Evolutionary conservation across 257 asterid genomes (phyloP).

Genomic region (Ligustrum vulgare): DNA sequence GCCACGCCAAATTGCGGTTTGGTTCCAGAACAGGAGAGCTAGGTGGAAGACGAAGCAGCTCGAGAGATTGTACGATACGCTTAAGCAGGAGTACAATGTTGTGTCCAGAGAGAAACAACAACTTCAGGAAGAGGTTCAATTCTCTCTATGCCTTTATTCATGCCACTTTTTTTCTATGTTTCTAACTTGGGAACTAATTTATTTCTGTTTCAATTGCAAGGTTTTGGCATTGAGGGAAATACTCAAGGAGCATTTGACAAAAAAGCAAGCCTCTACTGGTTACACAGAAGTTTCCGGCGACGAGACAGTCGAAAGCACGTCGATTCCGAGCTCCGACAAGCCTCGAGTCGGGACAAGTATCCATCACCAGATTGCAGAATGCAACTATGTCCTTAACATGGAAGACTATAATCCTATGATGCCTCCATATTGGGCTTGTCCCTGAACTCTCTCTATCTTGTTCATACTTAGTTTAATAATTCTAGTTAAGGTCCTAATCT

Average conservation of each 20-base stretch:
- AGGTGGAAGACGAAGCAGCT: conserved; percentile 97
- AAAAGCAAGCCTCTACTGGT: conserved; percentile 64
- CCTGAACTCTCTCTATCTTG: conserved; percentile 13
- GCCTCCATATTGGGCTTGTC: conserved; percentile 64
- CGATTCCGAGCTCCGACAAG: conserved; percentile 58
- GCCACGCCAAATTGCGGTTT: conserved; percentile 92
- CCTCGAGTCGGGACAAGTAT: conserved; percentile 11
- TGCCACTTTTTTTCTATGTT: neutral
- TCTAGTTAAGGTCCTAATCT: neutral
- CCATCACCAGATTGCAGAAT: conserved; percentile 43
- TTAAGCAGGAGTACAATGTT: conserved; percentile 71
- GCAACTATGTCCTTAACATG: conserved; percentile 62
- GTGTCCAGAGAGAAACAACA: conserved; percentile 78
- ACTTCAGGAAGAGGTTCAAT: conserved; percentile 77
- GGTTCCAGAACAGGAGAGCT: conserved; percentile 95
- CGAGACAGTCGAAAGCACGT: conserved; percentile 87
- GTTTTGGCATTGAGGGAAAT: conserved; percentile 76
- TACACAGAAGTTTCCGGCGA: conserved; percentile 73
- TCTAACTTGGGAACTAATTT: neutral
- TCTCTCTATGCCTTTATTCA: neutral
- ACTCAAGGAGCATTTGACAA: conserved; percentile 65
- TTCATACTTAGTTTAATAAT: neutral
- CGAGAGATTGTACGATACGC: conserved; percentile 70
- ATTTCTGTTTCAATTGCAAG: conserved; percentile 26
- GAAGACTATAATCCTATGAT: conserved; percentile 55